Conservation (phyloP, 1,284 basidiomycete genomes). For the Trametes sp. region DNA sequence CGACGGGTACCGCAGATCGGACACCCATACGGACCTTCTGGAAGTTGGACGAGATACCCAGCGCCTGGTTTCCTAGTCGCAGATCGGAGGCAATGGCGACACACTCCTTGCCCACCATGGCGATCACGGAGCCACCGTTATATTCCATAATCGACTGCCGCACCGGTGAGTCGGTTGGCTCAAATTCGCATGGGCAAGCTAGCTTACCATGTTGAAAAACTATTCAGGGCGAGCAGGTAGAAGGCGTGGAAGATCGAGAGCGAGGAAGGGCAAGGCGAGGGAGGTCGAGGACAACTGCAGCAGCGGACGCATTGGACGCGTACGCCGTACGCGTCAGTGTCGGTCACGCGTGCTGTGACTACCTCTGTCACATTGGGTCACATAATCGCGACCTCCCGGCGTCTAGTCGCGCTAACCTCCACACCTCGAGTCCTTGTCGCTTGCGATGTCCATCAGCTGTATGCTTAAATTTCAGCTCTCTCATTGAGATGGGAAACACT, state of each 20-base stretch:
- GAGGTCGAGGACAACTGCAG: constrained; percentile 13
- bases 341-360: constrained; percentile 6
- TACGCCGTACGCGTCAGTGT: constrained; percentile 26
- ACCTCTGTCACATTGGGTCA: constrained; percentile 7
- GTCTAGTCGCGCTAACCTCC: neutral
- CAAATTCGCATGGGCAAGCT: too few species aligned
- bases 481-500: too few species aligned
- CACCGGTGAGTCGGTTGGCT: neutral
- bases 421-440: too few species aligned
- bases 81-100: constrained; percentile 98
- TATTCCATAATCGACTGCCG: constrained; percentile 83
- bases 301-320: constrained; percentile 12
- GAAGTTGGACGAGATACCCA: constrained; percentile 92
- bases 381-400: neutral
- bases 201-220: constrained; percentile 25
- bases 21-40: constrained; percentile 74
- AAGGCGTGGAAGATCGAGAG: neutral
- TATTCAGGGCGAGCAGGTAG: neutral
- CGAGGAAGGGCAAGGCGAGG: neutral
- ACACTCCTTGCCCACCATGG: constrained; percentile 99
- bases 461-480: too few species aligned
- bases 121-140: constrained; percentile 97
- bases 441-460: neutral
- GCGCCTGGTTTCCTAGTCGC: constrained; percentile 89
- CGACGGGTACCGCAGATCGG: neutral